A percentile compares a stretch with the other conserved stretches of the same genome.
phyloP scores from a whole-genome alignment of 2,329 filamentous ascomycete species.

The Calycina marina region DNA sequence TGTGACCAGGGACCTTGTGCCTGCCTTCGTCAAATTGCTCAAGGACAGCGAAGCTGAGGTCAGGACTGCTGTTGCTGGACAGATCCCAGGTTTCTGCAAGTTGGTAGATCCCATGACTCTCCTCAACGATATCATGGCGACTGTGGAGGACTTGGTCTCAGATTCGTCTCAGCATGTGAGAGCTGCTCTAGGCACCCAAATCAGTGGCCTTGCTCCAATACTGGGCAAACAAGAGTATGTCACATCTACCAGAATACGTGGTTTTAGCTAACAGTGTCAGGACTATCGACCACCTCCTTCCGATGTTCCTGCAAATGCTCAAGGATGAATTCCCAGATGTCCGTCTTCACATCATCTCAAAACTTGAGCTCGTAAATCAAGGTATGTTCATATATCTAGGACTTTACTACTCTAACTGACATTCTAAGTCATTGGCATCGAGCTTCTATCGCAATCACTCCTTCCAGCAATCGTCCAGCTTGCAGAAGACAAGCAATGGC shows the following conservation, averaged over 20 bases:
- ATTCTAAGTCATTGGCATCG: conserved; percentile 78
- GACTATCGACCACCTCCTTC: conserved; percentile 89
- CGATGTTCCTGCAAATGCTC: conserved; percentile 98
- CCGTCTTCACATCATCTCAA: conserved; percentile 98
- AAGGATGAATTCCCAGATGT: conserved; percentile 99
- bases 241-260: conserved; percentile 1
- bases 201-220: conserved; percentile 91
- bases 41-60: conserved; percentile 98
- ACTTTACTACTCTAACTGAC: conserved; percentile 10
- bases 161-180: conserved; percentile 95
- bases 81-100: conserved; percentile 91
- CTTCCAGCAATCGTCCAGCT: conserved; percentile 94
- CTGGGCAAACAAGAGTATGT: conserved; percentile 92
- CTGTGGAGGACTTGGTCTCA: conserved; percentile 88
- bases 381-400: conserved; percentile 34
- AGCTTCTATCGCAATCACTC: conserved; percentile 87
- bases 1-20: conserved; percentile 82
- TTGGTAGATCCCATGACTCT: conserved; percentile 78
- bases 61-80: conserved; percentile 87
- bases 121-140: conserved; percentile 91
- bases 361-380: conserved; percentile 95
- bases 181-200: conserved; percentile 87
- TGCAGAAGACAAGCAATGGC: conserved; percentile 98
- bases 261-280: conserved; percentile 29
- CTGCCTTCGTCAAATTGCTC: conserved; percentile 90